Percentiles rank a stretch among this genome's conserved stretches.
Evolutionary conservation across 148 eudicot genomes (phyloP).

Genomic region (Nepenthes mirabilis): DNA sequence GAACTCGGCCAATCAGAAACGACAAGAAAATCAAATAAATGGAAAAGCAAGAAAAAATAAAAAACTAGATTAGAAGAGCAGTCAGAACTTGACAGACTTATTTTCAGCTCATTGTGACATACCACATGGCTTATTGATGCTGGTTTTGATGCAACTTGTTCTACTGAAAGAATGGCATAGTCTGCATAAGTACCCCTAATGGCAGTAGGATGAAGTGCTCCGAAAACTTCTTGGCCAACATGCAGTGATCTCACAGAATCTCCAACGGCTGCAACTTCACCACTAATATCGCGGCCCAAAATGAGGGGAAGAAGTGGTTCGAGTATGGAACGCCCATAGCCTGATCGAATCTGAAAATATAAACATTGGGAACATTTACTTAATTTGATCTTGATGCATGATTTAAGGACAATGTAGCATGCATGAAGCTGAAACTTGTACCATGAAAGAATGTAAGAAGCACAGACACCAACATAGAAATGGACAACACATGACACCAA

Average conservation of each 20-base stretch:
- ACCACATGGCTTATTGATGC: constrained; percentile 69
- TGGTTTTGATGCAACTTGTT: constrained; percentile 62
- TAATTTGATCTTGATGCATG: constrained; percentile 1
- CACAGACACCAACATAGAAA: no score
- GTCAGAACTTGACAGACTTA: neutral
- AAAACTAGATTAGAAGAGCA: neutral
- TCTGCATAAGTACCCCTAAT: constrained; percentile 91
- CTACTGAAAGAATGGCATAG: constrained; percentile 81
- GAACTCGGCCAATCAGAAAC: no score
- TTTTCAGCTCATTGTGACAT: constrained; percentile 13
- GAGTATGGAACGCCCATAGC: constrained; percentile 89
- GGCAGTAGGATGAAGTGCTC: constrained; percentile 97
- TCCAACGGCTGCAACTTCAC: constrained; percentile 90
- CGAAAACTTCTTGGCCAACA: constrained; percentile 92
- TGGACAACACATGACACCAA: no score
- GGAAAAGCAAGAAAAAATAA: neutral
- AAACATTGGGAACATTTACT: constrained; percentile 4
- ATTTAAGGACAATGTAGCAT: neutral
- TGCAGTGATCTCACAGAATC: constrained; percentile 43
- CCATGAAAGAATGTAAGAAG: no score
- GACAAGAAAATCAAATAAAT: neutral
- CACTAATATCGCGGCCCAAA: constrained; percentile 97
- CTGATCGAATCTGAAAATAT: constrained; percentile 79
- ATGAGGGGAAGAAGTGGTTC: constrained; percentile 75
- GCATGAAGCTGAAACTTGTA: neutral